Base-by-base conservation (phyloP, 495 filamentous ascomycete genomes). In the Penicillium samsonianum region DNA sequence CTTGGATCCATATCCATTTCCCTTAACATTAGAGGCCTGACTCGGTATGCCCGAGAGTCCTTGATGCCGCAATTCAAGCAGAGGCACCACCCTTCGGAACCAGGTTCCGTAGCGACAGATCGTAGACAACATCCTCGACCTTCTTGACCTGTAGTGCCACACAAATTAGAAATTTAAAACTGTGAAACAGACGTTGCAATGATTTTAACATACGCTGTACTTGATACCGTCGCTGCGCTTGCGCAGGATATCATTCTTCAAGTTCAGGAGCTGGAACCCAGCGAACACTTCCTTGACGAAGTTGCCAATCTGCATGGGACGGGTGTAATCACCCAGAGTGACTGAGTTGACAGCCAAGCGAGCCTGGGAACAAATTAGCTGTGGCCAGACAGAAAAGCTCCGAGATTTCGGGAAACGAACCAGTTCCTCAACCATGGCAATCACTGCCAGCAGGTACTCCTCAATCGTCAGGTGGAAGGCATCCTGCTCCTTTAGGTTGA, bases 41-140 rank as follows among this genome's bases (percentile, higher is more conserved):
- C 12, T 44, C 4, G 7, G 20, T 37, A 10, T 20, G 14, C 9
- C 45, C 46, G 8, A 9, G 22, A 14, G 42, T 14, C 17, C 11
- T 1, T n/a, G 16, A 14, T 11, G 6, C 12, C 22, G 19, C 7
- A 23, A n/a, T 11, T n/a, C 31, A 70, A 38, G 61, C 67, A 23
- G 59, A 49, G 9, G 56, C 26, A 23, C 59, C 51, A 14, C 66
- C 63, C 55, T 77, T 76, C 11, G 90, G 86, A 20, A 96, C 80
- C 58, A 98, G 71, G 63, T 93, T 92, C 51, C 93, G 82, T 69
- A 98, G 73, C 5, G 88, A 91, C 28, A 98, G 78, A 68, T 98
- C 94, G 65, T 98, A 98, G 17, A 96, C 92, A 20, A 98, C 91
- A 73, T 98, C 94, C 78, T 98, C 94, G 37, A 96, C 90, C 75